These are phyloP conservation scores for Voacanga thouarsii DNA, from an alignment of 257 asterid genomes.

Conservation along the genomic window DNA sequence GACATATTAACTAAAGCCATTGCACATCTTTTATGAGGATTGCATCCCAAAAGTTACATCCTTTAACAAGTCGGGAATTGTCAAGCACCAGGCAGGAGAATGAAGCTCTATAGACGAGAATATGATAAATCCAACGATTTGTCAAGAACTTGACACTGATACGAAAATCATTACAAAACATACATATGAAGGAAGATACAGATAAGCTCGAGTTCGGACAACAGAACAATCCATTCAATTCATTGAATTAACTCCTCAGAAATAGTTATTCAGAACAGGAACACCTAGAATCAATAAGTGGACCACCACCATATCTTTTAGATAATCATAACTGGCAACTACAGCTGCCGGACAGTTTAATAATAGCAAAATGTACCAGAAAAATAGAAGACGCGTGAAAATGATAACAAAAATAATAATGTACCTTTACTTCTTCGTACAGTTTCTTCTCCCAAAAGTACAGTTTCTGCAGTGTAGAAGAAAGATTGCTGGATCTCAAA, in stretches of 20 bases:
- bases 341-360: slow-evolving; percentile 9
- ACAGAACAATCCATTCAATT: background rate
- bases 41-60: background rate
- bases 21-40: background rate
- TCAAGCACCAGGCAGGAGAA: background rate
- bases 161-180: background rate
- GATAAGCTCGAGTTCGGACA: background rate
- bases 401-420: slow-evolving; percentile 7
- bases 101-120: background rate
- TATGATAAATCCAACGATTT: background rate
- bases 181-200: background rate
- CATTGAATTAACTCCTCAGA: background rate
- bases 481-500: slow-evolving; percentile 62
- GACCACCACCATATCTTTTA: slow-evolving; percentile 11
- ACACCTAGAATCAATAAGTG: slow-evolving; percentile 5
- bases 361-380: slow-evolving; percentile 5
- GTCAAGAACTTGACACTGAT: slow-evolving; percentile 1
- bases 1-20: background rate
- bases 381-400: slow-evolving; percentile 8
- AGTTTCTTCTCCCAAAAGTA: slow-evolving; percentile 96
- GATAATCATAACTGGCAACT: slow-evolving; percentile 11
- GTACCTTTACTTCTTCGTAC: slow-evolving; percentile 95
- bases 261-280: slow-evolving; percentile 1
- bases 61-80: background rate
- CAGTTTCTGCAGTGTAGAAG: slow-evolving; percentile 85